Percentiles rank a stretch among this genome's conserved stretches.
Evolutionary conservation across 306 rosid genomes (phyloP).

Genomic region (Mucuna pruriens): DNA sequence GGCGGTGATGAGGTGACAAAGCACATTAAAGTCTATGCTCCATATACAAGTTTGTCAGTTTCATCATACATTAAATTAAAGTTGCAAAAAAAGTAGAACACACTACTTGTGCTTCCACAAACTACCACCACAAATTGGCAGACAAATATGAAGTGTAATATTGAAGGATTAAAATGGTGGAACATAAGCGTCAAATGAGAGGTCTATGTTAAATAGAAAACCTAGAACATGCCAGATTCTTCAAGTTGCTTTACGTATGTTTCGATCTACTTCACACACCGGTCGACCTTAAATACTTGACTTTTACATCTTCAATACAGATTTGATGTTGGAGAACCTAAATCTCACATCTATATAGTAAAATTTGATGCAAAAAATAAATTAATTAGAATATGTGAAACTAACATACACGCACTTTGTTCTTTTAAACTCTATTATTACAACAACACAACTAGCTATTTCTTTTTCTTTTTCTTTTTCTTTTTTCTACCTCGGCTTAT

Average conservation of each 20-base stretch:
- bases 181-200: not conserved
- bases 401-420: not conserved
- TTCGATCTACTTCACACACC: too few species aligned
- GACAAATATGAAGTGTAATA: not conserved
- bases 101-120: not conserved
- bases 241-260: too few species aligned
- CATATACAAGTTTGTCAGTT: constrained; percentile 7
- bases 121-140: not conserved
- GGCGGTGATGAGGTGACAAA: constrained; percentile 49
- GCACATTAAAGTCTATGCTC: not conserved
- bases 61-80: not conserved
- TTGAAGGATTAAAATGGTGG: constrained; percentile 20
- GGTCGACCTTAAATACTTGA: too few species aligned
- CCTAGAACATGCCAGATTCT: not conserved
- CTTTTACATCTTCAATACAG: too few species aligned
- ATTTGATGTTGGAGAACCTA: too few species aligned
- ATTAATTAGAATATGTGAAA: too few species aligned
- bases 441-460: not conserved
- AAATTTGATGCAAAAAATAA: too few species aligned
- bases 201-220: not conserved
- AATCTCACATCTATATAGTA: too few species aligned
- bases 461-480: not conserved
- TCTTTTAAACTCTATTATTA: not conserved
- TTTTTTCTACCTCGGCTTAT: not conserved
- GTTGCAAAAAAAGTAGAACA: not conserved